Percentiles rank a stretch among this genome's conserved stretches.
These are phyloP conservation scores for Yamadazyma aaseri DNA, from an alignment of 1,139 yeast species.

Conservation along the genomic window DNA sequence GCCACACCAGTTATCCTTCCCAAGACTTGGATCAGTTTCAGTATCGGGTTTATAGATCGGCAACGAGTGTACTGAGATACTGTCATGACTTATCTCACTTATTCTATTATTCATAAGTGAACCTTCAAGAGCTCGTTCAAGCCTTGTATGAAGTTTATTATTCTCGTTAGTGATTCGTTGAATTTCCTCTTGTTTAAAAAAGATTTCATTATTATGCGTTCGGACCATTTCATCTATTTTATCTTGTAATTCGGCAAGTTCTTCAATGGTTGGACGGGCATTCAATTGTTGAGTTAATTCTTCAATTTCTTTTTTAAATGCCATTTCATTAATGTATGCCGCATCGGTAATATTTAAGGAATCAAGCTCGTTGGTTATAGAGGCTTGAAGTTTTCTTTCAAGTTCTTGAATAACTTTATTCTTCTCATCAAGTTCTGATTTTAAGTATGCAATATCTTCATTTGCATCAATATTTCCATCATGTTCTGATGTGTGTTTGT, in stretches of 20 bases:
- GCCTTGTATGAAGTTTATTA: slow-evolving; percentile 18
- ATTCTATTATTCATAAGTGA: slow-evolving; percentile 10
- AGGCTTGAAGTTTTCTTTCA: slow-evolving; percentile 15
- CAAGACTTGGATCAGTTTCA: slow-evolving; percentile 67
- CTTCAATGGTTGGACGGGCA: slow-evolving; percentile 32
- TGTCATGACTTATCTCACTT: slow-evolving; percentile 15
- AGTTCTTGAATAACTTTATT: slow-evolving; percentile 13
- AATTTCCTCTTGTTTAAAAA: slow-evolving; percentile 29
- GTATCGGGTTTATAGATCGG: slow-evolving; percentile 54
- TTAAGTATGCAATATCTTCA: slow-evolving; percentile 1
- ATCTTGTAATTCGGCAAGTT: slow-evolving; percentile 29
- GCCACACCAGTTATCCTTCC: slow-evolving; percentile 84
- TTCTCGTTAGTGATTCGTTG: slow-evolving; percentile 22
- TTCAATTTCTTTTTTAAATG: slow-evolving; percentile 17
- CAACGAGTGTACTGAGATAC: slow-evolving; percentile 20
- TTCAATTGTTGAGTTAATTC: slow-evolving; percentile 25
- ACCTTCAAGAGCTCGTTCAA: slow-evolving; percentile 17
- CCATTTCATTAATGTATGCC: slow-evolving; percentile 14
- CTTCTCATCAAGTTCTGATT: slow-evolving; percentile 7
- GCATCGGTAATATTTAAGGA: slow-evolving; percentile 16
- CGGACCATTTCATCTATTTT: slow-evolving; percentile 31
- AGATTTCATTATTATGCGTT: slow-evolving; percentile 31
- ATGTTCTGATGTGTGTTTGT: neutral
- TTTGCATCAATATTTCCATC: neutral
- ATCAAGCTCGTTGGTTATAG: slow-evolving; percentile 16